Evolutionary conservation across 495 filamentous ascomycete species (phyloP), one percentile per base, ranked within the genome.

Genomic region (Pyrenula massariospora): DNA sequence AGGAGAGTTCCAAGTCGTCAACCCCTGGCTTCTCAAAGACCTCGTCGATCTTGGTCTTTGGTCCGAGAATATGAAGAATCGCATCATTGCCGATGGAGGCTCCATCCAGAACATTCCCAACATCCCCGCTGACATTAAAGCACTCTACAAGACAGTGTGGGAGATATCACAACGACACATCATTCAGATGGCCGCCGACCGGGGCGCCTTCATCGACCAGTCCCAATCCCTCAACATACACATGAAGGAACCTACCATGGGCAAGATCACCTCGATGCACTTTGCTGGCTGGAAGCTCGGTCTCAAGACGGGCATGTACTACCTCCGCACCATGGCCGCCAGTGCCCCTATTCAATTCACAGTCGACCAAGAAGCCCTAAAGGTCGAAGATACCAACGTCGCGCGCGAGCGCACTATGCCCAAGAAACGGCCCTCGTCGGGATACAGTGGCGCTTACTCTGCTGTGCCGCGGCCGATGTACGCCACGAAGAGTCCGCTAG

Each of bases 31-130:
- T 52, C 83, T 98, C 55, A 96, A 96, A 79, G 93, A 98, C 65
- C 83, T 98, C 15, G 93, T 98, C 57, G 93, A 98, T 63, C 86
- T 96, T 77, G 93, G 93, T 59, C 80, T 98, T 25, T 98, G 93
- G 93, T 96, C 91, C 36, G 93, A 98, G 73, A 91, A 90, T 78
- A 98, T 98, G 93, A 98, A 98, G 82, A 98, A 98, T 77, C 89
- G 93, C 62, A 98, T 98, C 78, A 97, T 98, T 64, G 86, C 93
- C 59, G 92, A 93, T 52, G 90, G 89, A 60, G 93, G 93, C 54
- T 95, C 90, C 8, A 91, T 98, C 59, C 93, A 97, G 73, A 90
- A 91, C 72, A 89, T 98, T 59, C 85, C 91, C 62, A 96, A 92
- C 72, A 95, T 98, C 57, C 93, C 93, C 36, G 80, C 86, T 24